These are phyloP conservation scores for Neohortaea acidophila DNA, from an alignment of 495 filamentous ascomycete species.

Conservation along the genomic window DNA sequence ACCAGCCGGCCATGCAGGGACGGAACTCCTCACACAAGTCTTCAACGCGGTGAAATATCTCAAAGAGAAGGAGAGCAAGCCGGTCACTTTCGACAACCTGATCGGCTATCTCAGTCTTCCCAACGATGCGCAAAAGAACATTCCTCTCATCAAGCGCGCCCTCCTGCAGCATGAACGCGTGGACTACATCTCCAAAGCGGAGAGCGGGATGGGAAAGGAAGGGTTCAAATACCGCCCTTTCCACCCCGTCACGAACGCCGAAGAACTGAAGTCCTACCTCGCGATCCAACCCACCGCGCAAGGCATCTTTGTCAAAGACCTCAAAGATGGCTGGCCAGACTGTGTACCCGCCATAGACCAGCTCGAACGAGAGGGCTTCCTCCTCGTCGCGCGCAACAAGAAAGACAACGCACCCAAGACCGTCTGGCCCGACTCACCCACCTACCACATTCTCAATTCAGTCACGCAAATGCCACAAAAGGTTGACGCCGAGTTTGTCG, in stretches of 20 bases:
- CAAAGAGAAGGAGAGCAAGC: conserved; percentile 49
- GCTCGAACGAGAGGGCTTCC: conserved; percentile 60
- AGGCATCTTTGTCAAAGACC: conserved; percentile 66
- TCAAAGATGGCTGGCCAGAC: conserved; percentile 88
- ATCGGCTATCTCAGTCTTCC: conserved; percentile 56
- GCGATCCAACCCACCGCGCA: conserved; percentile 73
- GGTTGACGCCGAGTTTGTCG: conserved; percentile 72
- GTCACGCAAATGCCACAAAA: conserved; percentile 30
- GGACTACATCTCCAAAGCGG: conserved; percentile 46
- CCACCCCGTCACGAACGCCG: conserved; percentile 57
- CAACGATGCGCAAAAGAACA: conserved; percentile 9
- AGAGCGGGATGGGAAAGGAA: conserved; percentile 37
- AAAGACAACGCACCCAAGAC: conserved; percentile 76
- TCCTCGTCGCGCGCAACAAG: conserved; percentile 76
- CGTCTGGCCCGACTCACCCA: conserved; percentile 76
- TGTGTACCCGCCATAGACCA: conserved; percentile 61
- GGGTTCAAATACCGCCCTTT: conserved; percentile 66
- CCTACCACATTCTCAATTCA: conserved; percentile 7
- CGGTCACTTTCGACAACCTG: conserved; percentile 58
- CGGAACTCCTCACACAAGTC: conserved; percentile 69
- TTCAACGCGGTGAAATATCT: conserved; percentile 71
- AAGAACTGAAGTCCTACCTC: conserved; percentile 62
- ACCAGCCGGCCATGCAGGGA: conserved; percentile 41
- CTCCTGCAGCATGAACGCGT: conserved; percentile 49
- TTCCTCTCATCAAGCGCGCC: conserved; percentile 20